A percentile compares a stretch with the other conserved stretches of the same genome.
Evolutionary conservation across 2,329 filamentous ascomycete genomes (phyloP).

Genomic region (Diaporthe eres): DNA sequence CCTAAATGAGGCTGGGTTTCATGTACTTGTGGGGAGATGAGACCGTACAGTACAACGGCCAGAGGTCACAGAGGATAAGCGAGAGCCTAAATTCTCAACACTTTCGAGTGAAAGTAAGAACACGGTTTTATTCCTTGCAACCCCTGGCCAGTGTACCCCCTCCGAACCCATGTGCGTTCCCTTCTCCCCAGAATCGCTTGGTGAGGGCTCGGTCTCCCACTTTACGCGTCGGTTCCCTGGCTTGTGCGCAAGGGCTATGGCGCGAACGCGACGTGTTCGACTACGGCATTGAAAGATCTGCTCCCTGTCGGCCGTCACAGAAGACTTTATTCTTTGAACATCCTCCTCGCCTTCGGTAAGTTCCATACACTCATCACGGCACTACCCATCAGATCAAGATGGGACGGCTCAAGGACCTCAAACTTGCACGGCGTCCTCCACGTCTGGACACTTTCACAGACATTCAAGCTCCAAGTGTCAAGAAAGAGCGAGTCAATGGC

Average conservation of each 20-base stretch:
- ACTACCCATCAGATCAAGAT: background rate
- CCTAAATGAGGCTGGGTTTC: conserved; percentile 1
- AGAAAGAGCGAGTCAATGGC: conserved; percentile 15
- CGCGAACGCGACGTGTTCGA: conserved; percentile 12
- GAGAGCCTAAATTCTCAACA: background rate
- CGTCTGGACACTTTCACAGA: conserved; percentile 9
- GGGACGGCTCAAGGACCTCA: background rate
- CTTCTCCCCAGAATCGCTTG: background rate
- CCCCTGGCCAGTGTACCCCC: background rate
- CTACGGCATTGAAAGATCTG: background rate
- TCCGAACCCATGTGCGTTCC: background rate
- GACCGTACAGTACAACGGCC: conserved; percentile 1
- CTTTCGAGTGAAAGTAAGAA: conserved; percentile 15
- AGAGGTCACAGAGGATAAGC: conserved; percentile 1
- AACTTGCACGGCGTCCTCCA: background rate
- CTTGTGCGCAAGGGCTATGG: background rate
- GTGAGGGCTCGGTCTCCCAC: background rate
- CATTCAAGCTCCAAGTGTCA: conserved; percentile 19
- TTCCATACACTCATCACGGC: background rate
- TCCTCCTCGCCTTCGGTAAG: background rate
- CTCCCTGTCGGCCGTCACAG: background rate
- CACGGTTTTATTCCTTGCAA: background rate
- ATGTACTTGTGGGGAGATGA: background rate
- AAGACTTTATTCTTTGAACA: background rate
- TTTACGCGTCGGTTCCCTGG: conserved; percentile 26